These are phyloP conservation scores for Oryza nivara DNA, from an alignment of 176 grass and related monocot genomes.

Conservation along the genomic window DNA sequence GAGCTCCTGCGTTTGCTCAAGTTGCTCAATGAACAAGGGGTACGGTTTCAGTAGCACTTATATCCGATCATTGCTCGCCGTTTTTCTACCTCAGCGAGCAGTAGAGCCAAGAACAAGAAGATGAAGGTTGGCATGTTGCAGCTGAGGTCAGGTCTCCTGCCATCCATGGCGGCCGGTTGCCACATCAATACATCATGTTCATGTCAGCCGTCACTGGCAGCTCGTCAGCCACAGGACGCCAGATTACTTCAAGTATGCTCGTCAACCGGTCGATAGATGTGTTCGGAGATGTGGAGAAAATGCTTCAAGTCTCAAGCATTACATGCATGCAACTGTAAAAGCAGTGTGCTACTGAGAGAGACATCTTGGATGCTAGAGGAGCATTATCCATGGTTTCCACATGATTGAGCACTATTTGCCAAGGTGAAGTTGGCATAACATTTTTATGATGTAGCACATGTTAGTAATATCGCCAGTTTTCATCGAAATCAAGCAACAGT, in stretches of 20 bases:
- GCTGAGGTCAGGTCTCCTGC: background rate
- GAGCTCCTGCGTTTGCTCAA: constrained; percentile 64
- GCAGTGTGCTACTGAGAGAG: background rate
- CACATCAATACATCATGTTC: too few species aligned
- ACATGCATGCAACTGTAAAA: constrained; percentile 5
- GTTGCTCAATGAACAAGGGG: constrained; percentile 68
- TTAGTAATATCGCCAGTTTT: background rate
- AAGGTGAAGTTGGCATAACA: background rate
- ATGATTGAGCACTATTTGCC: background rate
- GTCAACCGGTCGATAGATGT: background rate
- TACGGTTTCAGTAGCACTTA: constrained; percentile 59
- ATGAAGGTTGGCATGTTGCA: background rate
- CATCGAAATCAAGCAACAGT: background rate
- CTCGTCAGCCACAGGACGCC: too few species aligned
- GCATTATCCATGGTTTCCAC: background rate
- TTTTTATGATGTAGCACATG: background rate
- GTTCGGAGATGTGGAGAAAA: background rate
- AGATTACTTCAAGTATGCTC: too few species aligned
- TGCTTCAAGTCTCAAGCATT: background rate
- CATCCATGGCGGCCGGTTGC: background rate
- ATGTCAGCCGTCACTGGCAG: too few species aligned
- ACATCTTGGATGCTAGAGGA: background rate
- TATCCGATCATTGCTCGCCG: background rate
- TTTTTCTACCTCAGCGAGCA: background rate
- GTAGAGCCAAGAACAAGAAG: background rate